Base-by-base conservation (phyloP, 1,139 yeast genomes). In the Pichia cactophila region DNA sequence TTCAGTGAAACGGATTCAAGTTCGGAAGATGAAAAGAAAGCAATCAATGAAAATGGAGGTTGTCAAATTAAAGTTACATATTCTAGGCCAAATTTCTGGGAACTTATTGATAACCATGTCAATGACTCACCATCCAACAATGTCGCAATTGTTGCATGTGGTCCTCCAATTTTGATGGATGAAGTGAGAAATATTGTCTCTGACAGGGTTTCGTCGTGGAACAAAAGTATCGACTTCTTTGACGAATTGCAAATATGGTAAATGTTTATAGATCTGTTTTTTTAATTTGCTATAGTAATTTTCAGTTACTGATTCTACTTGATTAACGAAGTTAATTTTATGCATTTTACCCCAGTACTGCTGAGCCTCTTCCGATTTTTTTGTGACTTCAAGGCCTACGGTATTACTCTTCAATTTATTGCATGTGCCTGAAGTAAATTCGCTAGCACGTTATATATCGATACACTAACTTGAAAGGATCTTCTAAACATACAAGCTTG, bases 121-220 rank as follows among this genome's bases (percentile, higher is more conserved):
- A 57, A 61, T 26, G 67, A 64, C 31, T 60, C 75, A 4, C 48
- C 45, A 7, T 43, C 46, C 6, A 68, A 69, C 1, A 68, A 75
- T 0, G 60, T 72, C 23, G 72, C 70, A 16, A 69, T 70, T 51
- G 61, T 69, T 5, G 59, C 73, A 0, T 74, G 78, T 58, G 78
- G 77, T 2, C 77, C 73, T 47, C 75, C 80, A 23, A 69, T 69
- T 1, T 61, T 63, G 33, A 68, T 70, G 72, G 75, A 72, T 37
- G 72, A 71, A 36, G 8, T 58, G 1, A 58, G 60, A 52, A 52
- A 56, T 41, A 46, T 49, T 1, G 44, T 54, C 11, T 39, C 61
- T 4, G 33, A 42, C 7, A 45, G 48, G 6, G 48, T 54, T 5
- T 41, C 45, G 6, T 16, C 36, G 5, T 54, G 55, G 49, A 50